These are phyloP conservation scores for Claviceps arundinis DNA, from an alignment of 2,329 filamentous ascomycete species.

Conservation along the genomic window DNA sequence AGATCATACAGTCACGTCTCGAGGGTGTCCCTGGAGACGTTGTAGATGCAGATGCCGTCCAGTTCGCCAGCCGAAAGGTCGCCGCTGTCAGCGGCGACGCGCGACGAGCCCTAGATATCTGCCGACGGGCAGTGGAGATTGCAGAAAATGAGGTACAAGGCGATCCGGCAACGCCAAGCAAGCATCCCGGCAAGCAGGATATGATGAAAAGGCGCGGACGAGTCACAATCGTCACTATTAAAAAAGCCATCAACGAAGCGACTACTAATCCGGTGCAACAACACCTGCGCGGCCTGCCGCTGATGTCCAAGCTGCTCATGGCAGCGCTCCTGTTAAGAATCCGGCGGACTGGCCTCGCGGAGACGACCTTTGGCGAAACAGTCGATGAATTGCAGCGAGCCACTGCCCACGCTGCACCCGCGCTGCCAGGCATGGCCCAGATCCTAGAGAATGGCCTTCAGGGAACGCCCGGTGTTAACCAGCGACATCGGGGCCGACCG, in stretches of 20 bases:
- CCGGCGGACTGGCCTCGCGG: slow-evolving; percentile 69
- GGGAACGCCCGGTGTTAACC: slow-evolving; percentile 14
- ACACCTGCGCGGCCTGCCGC: slow-evolving; percentile 68
- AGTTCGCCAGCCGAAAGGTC: slow-evolving; percentile 93
- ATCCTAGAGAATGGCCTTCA: slow-evolving; percentile 19
- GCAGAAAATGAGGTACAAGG: slow-evolving; percentile 57
- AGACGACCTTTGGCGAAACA: slow-evolving; percentile 81
- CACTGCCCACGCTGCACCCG: slow-evolving; percentile 20
- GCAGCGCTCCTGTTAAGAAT: slow-evolving; percentile 68
- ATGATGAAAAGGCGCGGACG: slow-evolving; percentile 24
- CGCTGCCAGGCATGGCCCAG: slow-evolving; percentile 24
- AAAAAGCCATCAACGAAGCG: slow-evolving; percentile 87
- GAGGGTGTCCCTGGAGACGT: slow-evolving; percentile 79
- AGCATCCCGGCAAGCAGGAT: slow-evolving; percentile 19
- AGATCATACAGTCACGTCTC: slow-evolving; percentile 89
- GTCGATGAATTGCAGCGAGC: slow-evolving; percentile 54
- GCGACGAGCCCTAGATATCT: slow-evolving; percentile 84
- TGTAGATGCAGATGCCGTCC: slow-evolving; percentile 83
- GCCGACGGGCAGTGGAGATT: slow-evolving; percentile 84
- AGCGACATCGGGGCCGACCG: slow-evolving; percentile 19
- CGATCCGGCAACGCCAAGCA: slow-evolving; percentile 50
- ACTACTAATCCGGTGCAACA: slow-evolving; percentile 87
- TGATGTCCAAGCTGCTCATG: slow-evolving; percentile 74
- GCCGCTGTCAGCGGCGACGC: slow-evolving; percentile 93
- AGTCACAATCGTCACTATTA: slow-evolving; percentile 87